phyloP scores from a whole-genome alignment of 495 filamentous ascomycete species.

The Pseudomonodictys pantanalensis region DNA sequence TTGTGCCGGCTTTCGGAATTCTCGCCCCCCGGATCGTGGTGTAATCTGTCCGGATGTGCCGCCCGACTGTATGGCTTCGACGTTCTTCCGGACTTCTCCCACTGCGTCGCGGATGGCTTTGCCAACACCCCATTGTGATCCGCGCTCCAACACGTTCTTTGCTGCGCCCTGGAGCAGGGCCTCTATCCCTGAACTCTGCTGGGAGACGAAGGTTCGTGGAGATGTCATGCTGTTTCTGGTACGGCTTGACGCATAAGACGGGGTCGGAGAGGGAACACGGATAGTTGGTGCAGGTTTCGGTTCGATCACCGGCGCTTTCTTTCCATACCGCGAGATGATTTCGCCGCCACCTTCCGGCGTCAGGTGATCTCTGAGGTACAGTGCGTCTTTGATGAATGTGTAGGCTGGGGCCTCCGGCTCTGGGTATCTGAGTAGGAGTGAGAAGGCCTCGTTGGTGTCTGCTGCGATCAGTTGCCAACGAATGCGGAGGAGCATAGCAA shows the following conservation, averaged over 20 bases:
- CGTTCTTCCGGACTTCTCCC: constrained; percentile 72
- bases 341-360: constrained; percentile 65
- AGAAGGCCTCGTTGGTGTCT: constrained; percentile 81
- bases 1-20: constrained; percentile 27
- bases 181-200: constrained; percentile 61
- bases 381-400: constrained; percentile 82
- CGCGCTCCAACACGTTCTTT: constrained; percentile 72
- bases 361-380: constrained; percentile 78
- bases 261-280: constrained; percentile 7
- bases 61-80: constrained; percentile 49
- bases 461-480: constrained; percentile 83
- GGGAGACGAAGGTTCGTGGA: constrained; percentile 54
- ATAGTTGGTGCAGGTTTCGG: constrained; percentile 2
- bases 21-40: constrained; percentile 28
- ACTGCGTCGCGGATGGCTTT: constrained; percentile 88
- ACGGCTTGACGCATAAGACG: constrained; percentile 26
- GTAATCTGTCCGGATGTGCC: constrained; percentile 5
- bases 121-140: constrained; percentile 84
- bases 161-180: constrained; percentile 81
- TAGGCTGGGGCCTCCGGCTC: constrained; percentile 63
- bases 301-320: constrained; percentile 38
- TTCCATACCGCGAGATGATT: constrained; percentile 81
- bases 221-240: constrained; percentile 51
- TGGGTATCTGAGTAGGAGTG: constrained; percentile 78
- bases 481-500: constrained; percentile 90